Evolutionary conservation across 1,284 basidiomycete species (phyloP).

Genomic region (Papiliotrema fonsecae): DNA sequence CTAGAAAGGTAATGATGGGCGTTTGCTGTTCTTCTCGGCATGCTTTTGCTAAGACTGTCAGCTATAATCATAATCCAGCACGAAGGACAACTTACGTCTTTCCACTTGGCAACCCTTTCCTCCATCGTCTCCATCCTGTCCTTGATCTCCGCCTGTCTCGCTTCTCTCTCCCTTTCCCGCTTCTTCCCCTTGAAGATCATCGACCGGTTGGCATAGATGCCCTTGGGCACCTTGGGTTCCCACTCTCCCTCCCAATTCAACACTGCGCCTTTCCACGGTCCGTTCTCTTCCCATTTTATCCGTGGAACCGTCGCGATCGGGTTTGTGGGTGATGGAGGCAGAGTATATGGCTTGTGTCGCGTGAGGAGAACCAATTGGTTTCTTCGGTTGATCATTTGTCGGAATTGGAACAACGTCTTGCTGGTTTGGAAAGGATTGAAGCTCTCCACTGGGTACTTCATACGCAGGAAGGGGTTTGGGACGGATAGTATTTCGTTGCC

Average conservation of each 20-base stretch:
- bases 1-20: constrained; percentile 33
- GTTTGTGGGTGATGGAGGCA: constrained; percentile 31
- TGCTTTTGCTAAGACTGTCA: constrained; percentile 15
- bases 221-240: constrained; percentile 9
- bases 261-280: constrained; percentile 10
- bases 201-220: constrained; percentile 29
- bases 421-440: neutral
- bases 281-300: constrained; percentile 4
- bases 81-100: constrained; percentile 34
- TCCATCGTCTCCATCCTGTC: constrained; percentile 41
- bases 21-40: constrained; percentile 17
- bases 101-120: constrained; percentile 43
- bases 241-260: constrained; percentile 16
- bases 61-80: too few relatives aligned
- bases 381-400: constrained; percentile 20
- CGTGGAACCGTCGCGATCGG: constrained; percentile 1
- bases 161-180: constrained; percentile 32
- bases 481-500: constrained; percentile 7
- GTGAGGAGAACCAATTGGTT: constrained; percentile 32
- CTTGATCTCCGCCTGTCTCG: constrained; percentile 26
- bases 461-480: constrained; percentile 35
- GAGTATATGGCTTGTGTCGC: constrained; percentile 17
- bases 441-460: neutral
- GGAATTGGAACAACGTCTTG: neutral
- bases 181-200: constrained; percentile 42